These are phyloP conservation scores for Aristolochia fimbriata DNA, from an alignment of 164 flowering plant genomes.

Conservation along the genomic window DNA sequence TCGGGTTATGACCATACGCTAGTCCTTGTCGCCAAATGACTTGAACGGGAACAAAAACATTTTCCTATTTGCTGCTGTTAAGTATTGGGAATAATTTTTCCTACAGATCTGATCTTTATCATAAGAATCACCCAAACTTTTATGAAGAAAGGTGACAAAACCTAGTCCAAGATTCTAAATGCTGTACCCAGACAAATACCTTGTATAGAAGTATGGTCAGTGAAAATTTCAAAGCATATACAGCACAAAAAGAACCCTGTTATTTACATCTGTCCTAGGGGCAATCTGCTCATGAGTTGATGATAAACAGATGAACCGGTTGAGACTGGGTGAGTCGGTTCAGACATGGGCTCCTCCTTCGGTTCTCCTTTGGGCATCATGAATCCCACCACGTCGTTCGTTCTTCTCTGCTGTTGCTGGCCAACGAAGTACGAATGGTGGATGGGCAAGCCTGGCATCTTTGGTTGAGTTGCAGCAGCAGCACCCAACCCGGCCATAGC, in stretches of 20 bases:
- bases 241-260: conserved; percentile 1
- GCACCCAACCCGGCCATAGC: conserved; percentile 47
- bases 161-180: background rate
- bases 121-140: background rate
- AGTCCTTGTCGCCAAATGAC: conserved; percentile 35
- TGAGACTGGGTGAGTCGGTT: conserved; percentile 31
- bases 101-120: too few species aligned
- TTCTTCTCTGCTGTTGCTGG: conserved; percentile 28
- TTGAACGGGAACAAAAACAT: background rate
- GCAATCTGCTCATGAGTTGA: conserved; percentile 55
- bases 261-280: conserved; percentile 48
- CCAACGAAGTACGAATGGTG: conserved; percentile 34
- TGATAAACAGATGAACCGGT: conserved; percentile 45
- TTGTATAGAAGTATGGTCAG: background rate
- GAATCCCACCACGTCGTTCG: conserved; percentile 33
- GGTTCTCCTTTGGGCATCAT: conserved; percentile 62
- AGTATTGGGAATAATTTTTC: too few species aligned
- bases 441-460: conserved; percentile 28
- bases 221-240: conserved; percentile 1
- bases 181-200: background rate
- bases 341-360: conserved; percentile 47
- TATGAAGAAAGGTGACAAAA: background rate
- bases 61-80: too few species aligned
- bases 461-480: conserved; percentile 23
- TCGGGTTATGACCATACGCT: conserved; percentile 75